Base-by-base conservation (phyloP, 371 early-diverging fungal species). In the Thermomucor indicae-seudaticae region DNA sequence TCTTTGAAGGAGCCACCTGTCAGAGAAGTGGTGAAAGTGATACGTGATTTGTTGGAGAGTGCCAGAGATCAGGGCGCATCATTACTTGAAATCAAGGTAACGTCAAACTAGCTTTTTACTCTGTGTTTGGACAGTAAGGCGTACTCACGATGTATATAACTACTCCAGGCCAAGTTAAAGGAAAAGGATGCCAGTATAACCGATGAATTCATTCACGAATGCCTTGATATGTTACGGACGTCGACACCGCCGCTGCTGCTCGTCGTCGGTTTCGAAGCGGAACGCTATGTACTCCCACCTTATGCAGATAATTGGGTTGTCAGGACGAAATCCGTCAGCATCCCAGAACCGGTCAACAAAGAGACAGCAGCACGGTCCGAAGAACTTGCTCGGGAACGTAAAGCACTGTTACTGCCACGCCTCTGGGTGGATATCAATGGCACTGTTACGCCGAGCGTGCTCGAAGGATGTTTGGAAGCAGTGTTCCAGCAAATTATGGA, bases 391-490 rank as follows among this genome's bases (percentile, higher is more conserved):
- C 22, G 6, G 5, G 28, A 11, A 38, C 40, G 51, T n/a, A 50
- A 53, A 31, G 35, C 39, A 17, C 14, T 54, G 14, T 43, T 64
- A 20, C 16, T 47, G 3, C 62, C 68, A n/a, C 57, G 49, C 1
- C 22, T 66, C 12, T 72, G 69, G 69, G 52, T 48, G 6, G 61
- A 62, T 31, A 35, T 64, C 19, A 66, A 60, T 39, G 73, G 73
- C 10, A 19, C 19, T 3, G 25, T 40, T 0, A 66, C 61, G 2
- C 41, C 38, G 17, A 8, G 51, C 7, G 41, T 69, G 4, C 8
- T 57, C 30, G 35, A 49, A 8, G 60, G 53, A 4, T 62, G 58
- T 49, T 31, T 55, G 11, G 51, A 50, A 19, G 35, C 40, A 0
- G 16, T 72, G n/a, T 12, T 60, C 5, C 60, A 62, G 11, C 5